Base-by-base conservation (phyloP, 1,139 yeast species). In the Debaryomycetaceae sp. region DNA sequence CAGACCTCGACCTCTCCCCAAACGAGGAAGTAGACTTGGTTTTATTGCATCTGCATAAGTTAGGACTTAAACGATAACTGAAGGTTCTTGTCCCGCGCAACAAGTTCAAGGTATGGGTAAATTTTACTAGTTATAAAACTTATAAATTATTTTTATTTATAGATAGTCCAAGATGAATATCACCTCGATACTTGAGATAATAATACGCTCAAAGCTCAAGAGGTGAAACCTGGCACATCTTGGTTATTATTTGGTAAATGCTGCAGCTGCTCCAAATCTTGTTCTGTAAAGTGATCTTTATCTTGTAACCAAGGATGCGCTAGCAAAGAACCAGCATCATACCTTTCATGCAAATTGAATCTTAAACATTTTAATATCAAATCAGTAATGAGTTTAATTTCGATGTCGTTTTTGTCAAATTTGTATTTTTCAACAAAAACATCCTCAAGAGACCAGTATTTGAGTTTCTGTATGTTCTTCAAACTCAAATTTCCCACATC, bases 401-500 rank as follows among this genome's bases (percentile, higher is more conserved):
- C 69, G 13, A 53, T 46, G 37, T 70, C 72, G 39, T 65, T 63
- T 30, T 47, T 50, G 14, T 61, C 49, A 41, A 70, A 67, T 40
- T 67, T 66, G 48, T 70, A 70, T 48, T 70, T 86, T 45, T 86
- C 91, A 36, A 70, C 65, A 33, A 87, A 66, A 2, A 87, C 95
- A 43, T 78, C 80, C 36, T 65, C 62, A 41, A 87, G 72, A 11
- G 78, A 71, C 94, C 94, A 85, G 44, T 74, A 82, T 55, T 83
- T 83, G 44, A 86, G 69, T 48, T 74, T 74, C 43, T 76, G 75
- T 45, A 84, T 83, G 51, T 79, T 78, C 49, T 75, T 73, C 46
- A 84, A 61, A 14, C 70, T 68, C 9, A 60, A 52, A 35, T 51
- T 71, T 51, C 53, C 71, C 62, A 41, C 73, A 56, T 51, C 39